Evolutionary conservation across 163 green algal genomes (phyloP), one percentile per base, ranked within the genome.

Genomic region (Volvox carteri): DNA sequence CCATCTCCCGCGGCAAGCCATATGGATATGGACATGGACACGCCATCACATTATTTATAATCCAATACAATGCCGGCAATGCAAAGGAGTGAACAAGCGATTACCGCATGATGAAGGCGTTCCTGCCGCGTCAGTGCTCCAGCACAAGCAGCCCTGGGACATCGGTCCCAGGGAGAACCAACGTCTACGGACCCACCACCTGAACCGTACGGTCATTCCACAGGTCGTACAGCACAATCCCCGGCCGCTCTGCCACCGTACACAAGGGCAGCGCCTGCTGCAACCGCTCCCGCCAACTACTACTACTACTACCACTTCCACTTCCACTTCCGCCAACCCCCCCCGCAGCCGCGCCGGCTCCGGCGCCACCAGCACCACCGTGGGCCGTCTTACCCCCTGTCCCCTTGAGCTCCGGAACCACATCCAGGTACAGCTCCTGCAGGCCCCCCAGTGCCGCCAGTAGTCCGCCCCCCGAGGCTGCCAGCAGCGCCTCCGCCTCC

Each of bases 211-310:
- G 35, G 23, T 88, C 81, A 8, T 79, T 58, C 67, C 65, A 88
- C 28, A 89, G n/a, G 52, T 75, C 42, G 70, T 89, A 89, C 39
- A 83, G 7, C 14, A 83, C 84, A 9, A 89, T 75, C 4, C 70
- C 84, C 37, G 84, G 70, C 52, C 52, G 39, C 25, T 89, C 84
- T 25, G 84, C 37, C 0, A 84, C n/a, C 2, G n/a, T 33, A 16
- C 72, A 84, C 84, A 89, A 28, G 16, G 84, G 84, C 39, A 84
- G 42, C 70, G 54, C 37, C 52, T 9, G 8, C 52, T 84, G 52
- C 50, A 89, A 50, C 39, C 52, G 70, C 84, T 89, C 70, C 37
- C 25, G 37, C 84, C 84, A 89, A 1, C 23, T 39, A 21, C 39
- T 23, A 21, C 6, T 37, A 48, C 25, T 4, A 25, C 39, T 28